A percentile compares a stretch with the other conserved stretches of the same genome.
These are phyloP conservation scores for Aspergillus bombycis DNA, from an alignment of 2,329 filamentous ascomycete genomes.

Conservation along the genomic window DNA sequence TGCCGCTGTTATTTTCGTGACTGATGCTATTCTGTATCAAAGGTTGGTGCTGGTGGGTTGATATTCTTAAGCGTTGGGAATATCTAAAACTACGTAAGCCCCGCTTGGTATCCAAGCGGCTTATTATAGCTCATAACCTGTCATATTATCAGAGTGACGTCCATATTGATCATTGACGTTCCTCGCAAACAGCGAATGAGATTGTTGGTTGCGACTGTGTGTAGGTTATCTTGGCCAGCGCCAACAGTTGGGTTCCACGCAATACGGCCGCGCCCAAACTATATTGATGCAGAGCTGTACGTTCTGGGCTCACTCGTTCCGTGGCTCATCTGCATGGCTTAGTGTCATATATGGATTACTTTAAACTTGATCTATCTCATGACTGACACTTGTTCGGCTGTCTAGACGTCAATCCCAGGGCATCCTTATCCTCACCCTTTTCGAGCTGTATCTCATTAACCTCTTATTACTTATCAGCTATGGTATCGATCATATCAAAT, in stretches of 20 bases:
- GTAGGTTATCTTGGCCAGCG: background rate
- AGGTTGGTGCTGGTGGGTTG: background rate
- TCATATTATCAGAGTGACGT: background rate
- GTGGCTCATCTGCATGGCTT: background rate
- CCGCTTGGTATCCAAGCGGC: background rate
- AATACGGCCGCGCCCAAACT: background rate
- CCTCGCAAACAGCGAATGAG: background rate
- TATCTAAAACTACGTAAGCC: background rate
- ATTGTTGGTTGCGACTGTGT: background rate
- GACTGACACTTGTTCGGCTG: background rate
- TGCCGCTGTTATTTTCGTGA: background rate
- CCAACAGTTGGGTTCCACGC: background rate
- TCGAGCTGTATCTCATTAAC: background rate
- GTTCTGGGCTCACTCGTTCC: background rate
- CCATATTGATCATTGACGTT: background rate
- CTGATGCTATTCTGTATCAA: background rate
- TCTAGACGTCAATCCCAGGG: background rate
- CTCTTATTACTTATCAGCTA: background rate
- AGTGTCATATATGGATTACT: background rate
- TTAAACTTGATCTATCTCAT: background rate
- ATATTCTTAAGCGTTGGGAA: background rate
- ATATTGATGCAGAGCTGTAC: background rate
- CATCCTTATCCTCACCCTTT: background rate
- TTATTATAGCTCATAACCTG: background rate
- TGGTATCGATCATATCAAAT: background rate